Evolutionary conservation across 495 filamentous ascomycete species (phyloP).

Genomic region (Chaetomium tenue): DNA sequence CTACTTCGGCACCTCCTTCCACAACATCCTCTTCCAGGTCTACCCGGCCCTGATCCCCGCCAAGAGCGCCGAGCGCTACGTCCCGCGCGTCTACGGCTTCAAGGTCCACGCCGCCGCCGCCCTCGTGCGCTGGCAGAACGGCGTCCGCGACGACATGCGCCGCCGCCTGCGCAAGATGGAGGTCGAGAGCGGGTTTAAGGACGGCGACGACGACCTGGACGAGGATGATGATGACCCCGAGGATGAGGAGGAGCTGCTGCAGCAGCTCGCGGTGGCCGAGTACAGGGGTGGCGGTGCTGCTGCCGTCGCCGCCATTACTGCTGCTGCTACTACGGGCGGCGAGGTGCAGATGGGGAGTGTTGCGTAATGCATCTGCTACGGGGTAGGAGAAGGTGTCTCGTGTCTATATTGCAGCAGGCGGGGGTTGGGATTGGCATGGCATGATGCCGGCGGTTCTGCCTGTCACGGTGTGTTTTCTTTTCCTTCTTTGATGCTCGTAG

Average conservation of each 20-base stretch:
- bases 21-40: slow-evolving; percentile 98
- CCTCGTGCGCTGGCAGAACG: slow-evolving; percentile 86
- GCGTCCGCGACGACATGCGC: slow-evolving; percentile 73
- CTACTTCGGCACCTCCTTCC: slow-evolving; percentile 96
- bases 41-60: slow-evolving; percentile 84
- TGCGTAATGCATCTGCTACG: slow-evolving; percentile 10
- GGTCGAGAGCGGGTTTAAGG: slow-evolving; percentile 59
- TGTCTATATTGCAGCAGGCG: not conserved
- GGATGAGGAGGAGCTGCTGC: slow-evolving; percentile 25
- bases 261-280: not conserved
- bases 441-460: slow-evolving; percentile 9
- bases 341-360: slow-evolving; percentile 21
- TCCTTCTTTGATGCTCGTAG: slow-evolving; percentile 8
- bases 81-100: slow-evolving; percentile 90
- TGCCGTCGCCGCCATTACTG: not conserved
- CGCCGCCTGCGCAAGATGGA: slow-evolving; percentile 60
- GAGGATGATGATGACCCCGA: slow-evolving; percentile 41
- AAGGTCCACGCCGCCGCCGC: slow-evolving; percentile 88
- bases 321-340: not conserved
- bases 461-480: not conserved
- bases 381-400: not conserved
- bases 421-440: not conserved
- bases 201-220: slow-evolving; percentile 49
- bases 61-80: slow-evolving; percentile 81
- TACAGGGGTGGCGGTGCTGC: not conserved